A percentile compares a stretch with the other conserved stretches of the same genome.
phyloP scores from a whole-genome alignment of 305 asterid genomes.

The Fraxinus angustifolia region DNA sequence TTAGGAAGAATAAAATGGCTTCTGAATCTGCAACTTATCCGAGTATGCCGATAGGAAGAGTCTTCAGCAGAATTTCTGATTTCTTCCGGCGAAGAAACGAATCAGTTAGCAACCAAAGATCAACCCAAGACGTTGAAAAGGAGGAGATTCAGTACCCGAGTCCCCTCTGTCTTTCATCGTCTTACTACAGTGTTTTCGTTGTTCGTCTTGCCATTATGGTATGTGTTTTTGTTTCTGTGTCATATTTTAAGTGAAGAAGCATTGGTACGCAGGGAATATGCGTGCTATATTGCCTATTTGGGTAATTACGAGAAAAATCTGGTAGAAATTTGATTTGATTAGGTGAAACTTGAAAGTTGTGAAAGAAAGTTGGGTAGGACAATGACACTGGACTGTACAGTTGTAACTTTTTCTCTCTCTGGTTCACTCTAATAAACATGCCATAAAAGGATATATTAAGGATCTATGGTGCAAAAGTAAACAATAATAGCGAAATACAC shows the following conservation, averaged over 20 bases:
- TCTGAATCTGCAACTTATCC: slow-evolving; percentile 26
- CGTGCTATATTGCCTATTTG: not conserved
- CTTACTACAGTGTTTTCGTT: slow-evolving; percentile 72
- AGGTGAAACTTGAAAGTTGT: not conserved
- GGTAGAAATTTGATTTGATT: not conserved
- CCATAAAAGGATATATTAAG: not conserved
- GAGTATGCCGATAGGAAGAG: slow-evolving; percentile 28
- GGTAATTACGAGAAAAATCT: not conserved
- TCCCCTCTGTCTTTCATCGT: slow-evolving; percentile 59
- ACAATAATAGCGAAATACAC: not conserved
- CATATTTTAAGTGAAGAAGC: not conserved
- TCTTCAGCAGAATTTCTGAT: slow-evolving; percentile 28
- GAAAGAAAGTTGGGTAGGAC: not conserved
- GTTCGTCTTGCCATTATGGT: slow-evolving; percentile 96
- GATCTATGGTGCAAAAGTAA: not conserved
- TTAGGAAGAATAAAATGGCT: slow-evolving; percentile 24
- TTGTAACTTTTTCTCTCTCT: not conserved
- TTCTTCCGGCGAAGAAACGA: slow-evolving; percentile 28
- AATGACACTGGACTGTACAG: not conserved
- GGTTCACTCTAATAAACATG: not conserved
- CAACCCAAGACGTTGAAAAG: slow-evolving; percentile 55
- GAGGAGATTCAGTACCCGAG: slow-evolving; percentile 56
- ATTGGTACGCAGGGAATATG: not conserved
- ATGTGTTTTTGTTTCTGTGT: not conserved
- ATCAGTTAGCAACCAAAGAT: slow-evolving; percentile 33